Evolutionary conservation across 1,284 basidiomycete genomes (phyloP).

Genomic region (Volvariella surrecta): DNA sequence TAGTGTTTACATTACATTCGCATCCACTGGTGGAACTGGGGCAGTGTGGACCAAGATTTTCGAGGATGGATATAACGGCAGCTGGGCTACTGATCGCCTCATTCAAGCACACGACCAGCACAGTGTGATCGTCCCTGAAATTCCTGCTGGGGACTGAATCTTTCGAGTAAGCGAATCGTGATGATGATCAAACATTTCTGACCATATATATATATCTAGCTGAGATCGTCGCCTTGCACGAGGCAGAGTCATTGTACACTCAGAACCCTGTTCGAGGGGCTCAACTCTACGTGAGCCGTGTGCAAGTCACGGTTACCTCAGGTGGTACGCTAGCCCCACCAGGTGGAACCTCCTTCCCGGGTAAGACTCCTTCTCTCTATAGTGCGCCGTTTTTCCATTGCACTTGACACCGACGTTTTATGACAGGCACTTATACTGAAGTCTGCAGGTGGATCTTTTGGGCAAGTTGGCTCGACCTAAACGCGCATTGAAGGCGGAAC

Average conservation of each 20-base stretch:
- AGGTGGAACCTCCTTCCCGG: constrained; percentile 21
- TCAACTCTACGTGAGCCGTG: constrained; percentile 25
- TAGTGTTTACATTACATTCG: constrained; percentile 42
- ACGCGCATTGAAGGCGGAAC: too few species aligned
- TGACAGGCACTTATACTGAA: constrained; percentile 19
- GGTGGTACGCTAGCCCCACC: constrained; percentile 17
- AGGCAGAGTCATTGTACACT: constrained; percentile 19
- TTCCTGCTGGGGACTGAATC: constrained; percentile 26
- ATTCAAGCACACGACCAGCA: constrained; percentile 21
- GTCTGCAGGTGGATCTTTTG: constrained; percentile 18
- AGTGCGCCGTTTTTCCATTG: background rate
- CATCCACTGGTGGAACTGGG: constrained; percentile 36
- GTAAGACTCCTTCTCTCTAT: constrained; percentile 7
- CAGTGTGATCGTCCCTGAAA: constrained; percentile 21
- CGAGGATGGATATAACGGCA: constrained; percentile 17
- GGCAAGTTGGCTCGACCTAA: background rate
- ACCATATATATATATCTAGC: constrained; percentile 13
- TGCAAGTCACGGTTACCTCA: constrained; percentile 21
- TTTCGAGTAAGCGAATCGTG: constrained; percentile 11
- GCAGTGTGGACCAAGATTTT: constrained; percentile 45
- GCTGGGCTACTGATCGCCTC: constrained; percentile 24
- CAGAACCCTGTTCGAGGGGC: constrained; percentile 20
- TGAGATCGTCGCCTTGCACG: constrained; percentile 24
- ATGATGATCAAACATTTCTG: background rate
- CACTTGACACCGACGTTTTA: background rate